Evolutionary conservation across 441 rosid genomes (phyloP), one percentile per base, ranked within the genome.

Genomic region (Theobroma grandiflorum): DNA sequence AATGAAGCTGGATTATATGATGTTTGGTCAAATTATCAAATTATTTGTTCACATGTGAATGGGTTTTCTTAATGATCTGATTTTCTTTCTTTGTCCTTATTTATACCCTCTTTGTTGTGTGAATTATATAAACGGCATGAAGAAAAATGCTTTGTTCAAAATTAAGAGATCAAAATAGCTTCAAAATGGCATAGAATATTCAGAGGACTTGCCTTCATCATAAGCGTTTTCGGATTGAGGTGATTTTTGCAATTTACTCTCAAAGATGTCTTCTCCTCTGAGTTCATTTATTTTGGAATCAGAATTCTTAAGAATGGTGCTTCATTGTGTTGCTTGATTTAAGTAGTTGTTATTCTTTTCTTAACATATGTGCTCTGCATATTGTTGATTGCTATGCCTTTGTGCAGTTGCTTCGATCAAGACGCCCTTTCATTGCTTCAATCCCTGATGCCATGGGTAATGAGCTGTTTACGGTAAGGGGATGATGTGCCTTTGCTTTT

Each of bases 391-490:
- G n/a, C 26, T 8, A 8, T 57, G 53, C 4, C 35, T 72, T 79
- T 83, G 31, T 82, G 84, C 88, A 96, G 98, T 85, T 96, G 45
- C 94, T 96, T 82, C 96, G 98, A 65, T 77, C 84, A 22, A 93
- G 99, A 83, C 99, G 98, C 12, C 98, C 99, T 75, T 96, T 96
- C 84, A 87, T 91, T 82, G 97, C 99, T 78, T 85, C 83, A 77
- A 86, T 96, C 82, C 88, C 92, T 43, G 98, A 95, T 90, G 89
- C 89, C 69, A 77, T 83, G 90, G 95, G 95, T 77, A 87, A 87
- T 80, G 98, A 90, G 88, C 89, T 93, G 67, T 96, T 92, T 78
- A 89, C 91, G 94, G 99, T 94, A 79, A 86, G 92, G 62, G 72
- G 57, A 69, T 61, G 31, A 40, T 73, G 49, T 75, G 67, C 22